Conservation (phyloP, 768 basidiomycete species). For the Hericium coralloides region DNA sequence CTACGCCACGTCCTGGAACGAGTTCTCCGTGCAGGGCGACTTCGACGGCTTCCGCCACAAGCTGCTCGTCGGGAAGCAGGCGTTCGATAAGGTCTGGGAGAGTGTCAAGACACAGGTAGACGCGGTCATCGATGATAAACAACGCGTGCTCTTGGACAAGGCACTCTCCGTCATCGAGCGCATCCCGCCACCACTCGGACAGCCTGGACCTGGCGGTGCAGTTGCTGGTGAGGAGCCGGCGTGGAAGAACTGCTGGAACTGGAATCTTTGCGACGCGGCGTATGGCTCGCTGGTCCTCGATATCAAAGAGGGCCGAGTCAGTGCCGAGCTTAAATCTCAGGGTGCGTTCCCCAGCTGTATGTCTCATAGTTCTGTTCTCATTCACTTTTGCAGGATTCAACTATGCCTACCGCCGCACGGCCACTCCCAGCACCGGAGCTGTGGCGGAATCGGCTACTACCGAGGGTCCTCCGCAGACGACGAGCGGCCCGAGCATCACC, state of each 20-base stretch:
- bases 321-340: conserved; percentile 87
- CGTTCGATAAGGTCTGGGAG: conserved; percentile 91
- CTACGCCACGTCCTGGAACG: conserved; percentile 93
- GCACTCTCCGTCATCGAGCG: conserved; percentile 78
- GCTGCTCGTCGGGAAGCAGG: conserved; percentile 65
- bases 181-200: conserved; percentile 50
- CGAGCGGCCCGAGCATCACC: conserved; percentile 25
- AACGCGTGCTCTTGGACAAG: conserved; percentile 83
- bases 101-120: conserved; percentile 89
- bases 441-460: conserved; percentile 54
- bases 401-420: conserved; percentile 83
- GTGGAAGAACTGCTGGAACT: conserved; percentile 99
- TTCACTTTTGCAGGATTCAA: conserved; percentile 64
- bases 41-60: conserved; percentile 84
- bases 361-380: no score
- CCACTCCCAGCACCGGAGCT: conserved; percentile 39
- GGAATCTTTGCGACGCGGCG: conserved; percentile 95
- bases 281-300: conserved; percentile 86
- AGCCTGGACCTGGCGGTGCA: conserved; percentile 31
- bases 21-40: conserved; percentile 88
- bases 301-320: conserved; percentile 85
- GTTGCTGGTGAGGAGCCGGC: conserved; percentile 75
- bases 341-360: conserved; percentile 37
- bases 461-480: conserved; percentile 34
- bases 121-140: conserved; percentile 82